These are phyloP conservation scores for Ophiocordyceps camponoti-leonardi DNA, from an alignment of 2,329 filamentous ascomycete genomes.

Conservation along the genomic window DNA sequence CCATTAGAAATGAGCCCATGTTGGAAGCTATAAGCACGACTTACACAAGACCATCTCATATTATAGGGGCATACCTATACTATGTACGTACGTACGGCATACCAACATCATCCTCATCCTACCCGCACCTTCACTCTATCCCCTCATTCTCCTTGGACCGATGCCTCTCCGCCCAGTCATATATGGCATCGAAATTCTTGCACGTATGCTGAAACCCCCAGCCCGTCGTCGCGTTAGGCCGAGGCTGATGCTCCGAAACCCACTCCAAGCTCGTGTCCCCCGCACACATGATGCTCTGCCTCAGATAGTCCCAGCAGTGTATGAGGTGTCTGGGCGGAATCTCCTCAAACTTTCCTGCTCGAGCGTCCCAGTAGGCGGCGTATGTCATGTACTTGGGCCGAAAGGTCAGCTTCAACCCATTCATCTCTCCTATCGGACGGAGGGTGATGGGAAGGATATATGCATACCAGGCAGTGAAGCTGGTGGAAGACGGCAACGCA, in stretches of 20 bases:
- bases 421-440: no score
- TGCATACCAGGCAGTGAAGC: constrained; percentile 1
- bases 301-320: constrained; percentile 30
- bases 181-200: constrained; percentile 13
- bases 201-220: constrained; percentile 7
- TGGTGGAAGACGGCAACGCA: constrained; percentile 3
- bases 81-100: no score
- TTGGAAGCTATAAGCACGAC: no score
- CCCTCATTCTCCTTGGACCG: constrained; percentile 1
- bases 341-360: constrained; percentile 5
- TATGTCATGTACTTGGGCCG: constrained; percentile 4
- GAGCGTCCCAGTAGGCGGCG: constrained; percentile 2
- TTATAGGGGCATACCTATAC: not conserved
- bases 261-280: constrained; percentile 28
- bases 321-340: constrained; percentile 19
- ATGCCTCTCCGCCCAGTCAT: constrained; percentile 4
- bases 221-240: constrained; percentile 1
- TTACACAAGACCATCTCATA: no score
- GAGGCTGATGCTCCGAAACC: constrained; percentile 5
- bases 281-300: constrained; percentile 27
- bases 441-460: no score
- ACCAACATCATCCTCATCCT: no score
- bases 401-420: no score
- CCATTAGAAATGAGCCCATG: no score
- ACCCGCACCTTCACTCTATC: constrained; percentile 1